These are phyloP conservation scores for Austroboletus novae-zelandiae DNA, from an alignment of 1,284 basidiomycete genomes.

Conservation along the genomic window DNA sequence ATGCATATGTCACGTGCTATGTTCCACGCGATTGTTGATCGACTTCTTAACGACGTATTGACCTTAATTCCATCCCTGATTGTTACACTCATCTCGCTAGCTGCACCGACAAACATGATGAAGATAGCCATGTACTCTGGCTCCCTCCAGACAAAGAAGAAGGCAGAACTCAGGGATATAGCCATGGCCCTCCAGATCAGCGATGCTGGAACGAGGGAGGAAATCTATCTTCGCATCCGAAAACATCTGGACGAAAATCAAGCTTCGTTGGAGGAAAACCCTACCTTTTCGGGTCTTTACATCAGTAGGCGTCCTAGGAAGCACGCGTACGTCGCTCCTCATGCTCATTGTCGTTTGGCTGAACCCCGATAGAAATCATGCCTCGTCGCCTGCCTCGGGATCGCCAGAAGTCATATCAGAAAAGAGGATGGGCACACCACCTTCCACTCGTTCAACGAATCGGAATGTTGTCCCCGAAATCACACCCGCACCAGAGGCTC, in stretches of 20 bases:
- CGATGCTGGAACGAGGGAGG: slow-evolving; percentile 58
- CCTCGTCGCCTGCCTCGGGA: slow-evolving; percentile 18
- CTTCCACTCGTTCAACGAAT: slow-evolving; percentile 28
- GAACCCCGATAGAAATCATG: slow-evolving; percentile 17
- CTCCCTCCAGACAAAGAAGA: slow-evolving; percentile 55
- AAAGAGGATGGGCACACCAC: slow-evolving; percentile 21
- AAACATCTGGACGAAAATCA: slow-evolving; percentile 54
- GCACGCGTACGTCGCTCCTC: slow-evolving; percentile 9
- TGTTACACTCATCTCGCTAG: not conserved
- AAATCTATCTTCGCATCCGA: slow-evolving; percentile 55
- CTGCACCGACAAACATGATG: slow-evolving; percentile 18
- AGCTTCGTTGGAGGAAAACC: slow-evolving; percentile 48
- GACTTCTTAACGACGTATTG: slow-evolving; percentile 23
- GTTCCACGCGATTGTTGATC: slow-evolving; percentile 30
- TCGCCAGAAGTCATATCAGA: slow-evolving; percentile 13
- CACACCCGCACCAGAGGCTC: slow-evolving; percentile 45
- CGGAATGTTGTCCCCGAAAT: slow-evolving; percentile 37
- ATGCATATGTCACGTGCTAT: slow-evolving; percentile 24
- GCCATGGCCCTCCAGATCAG: slow-evolving; percentile 49
- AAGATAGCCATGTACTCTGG: slow-evolving; percentile 39
- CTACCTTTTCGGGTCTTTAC: slow-evolving; percentile 54
- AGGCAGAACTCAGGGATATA: slow-evolving; percentile 58
- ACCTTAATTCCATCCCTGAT: slow-evolving; percentile 7
- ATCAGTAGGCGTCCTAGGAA: slow-evolving; percentile 42
- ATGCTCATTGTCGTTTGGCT: not conserved